phyloP scores from a whole-genome alignment of 2,329 filamentous ascomycete genomes.

The Cryphonectria nitschkei region DNA sequence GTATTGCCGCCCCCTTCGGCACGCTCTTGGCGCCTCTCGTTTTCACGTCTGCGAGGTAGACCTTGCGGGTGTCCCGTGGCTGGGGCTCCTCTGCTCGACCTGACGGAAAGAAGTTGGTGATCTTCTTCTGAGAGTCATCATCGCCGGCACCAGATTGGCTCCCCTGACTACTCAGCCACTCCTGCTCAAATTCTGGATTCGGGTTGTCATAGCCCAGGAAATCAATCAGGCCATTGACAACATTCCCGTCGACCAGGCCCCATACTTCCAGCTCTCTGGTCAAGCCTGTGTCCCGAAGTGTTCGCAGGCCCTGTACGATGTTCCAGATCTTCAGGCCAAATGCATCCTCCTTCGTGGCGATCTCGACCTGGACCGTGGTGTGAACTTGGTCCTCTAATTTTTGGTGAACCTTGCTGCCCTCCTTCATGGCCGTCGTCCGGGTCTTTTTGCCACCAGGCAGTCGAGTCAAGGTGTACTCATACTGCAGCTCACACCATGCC shows the following conservation, averaged over 20 bases:
- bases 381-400: constrained; percentile 85
- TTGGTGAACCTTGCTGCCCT: constrained; percentile 79
- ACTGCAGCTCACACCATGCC: constrained; percentile 95
- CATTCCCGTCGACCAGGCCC: constrained; percentile 79
- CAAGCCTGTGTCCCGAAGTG: constrained; percentile 69
- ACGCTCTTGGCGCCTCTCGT: constrained; percentile 70
- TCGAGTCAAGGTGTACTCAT: constrained; percentile 81
- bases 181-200: constrained; percentile 69
- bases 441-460: constrained; percentile 73
- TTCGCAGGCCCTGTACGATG: constrained; percentile 80
- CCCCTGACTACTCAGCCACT: constrained; percentile 48
- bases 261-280: constrained; percentile 83
- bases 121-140: constrained; percentile 39
- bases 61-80: constrained; percentile 33
- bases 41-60: constrained; percentile 90
- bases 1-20: constrained; percentile 67
- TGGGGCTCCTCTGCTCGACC: constrained; percentile 14
- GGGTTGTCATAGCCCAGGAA: constrained; percentile 79
- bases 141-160: constrained; percentile 37
- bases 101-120: constrained; percentile 47
- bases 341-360: constrained; percentile 76
- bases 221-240: constrained; percentile 91
- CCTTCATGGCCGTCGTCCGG: constrained; percentile 80
- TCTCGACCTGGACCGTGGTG: constrained; percentile 71
- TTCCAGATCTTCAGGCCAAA: constrained; percentile 91